phyloP scores from a whole-genome alignment of 192 early-diverging fungal species.

The Obelidium mucronatum region DNA sequence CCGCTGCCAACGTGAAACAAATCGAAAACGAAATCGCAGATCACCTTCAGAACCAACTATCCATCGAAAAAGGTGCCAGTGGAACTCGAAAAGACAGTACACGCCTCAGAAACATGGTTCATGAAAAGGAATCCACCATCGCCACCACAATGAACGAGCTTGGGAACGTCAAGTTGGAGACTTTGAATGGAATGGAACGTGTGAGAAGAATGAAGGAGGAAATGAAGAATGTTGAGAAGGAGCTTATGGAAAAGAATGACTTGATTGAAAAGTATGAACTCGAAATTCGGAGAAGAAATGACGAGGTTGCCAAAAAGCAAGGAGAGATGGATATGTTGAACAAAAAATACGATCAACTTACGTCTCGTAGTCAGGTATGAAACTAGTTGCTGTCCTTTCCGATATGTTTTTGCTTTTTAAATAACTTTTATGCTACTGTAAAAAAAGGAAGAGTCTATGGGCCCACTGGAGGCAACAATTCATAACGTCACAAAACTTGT shows the following conservation, averaged over 20 bases:
- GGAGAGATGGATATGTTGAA: constrained; percentile 68
- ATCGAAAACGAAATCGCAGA: constrained; percentile 62
- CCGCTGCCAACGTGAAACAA: constrained; percentile 39
- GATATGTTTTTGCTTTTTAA: neutral
- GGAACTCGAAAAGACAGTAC: constrained; percentile 51
- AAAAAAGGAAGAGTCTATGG: constrained; percentile 58
- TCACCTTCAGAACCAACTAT: constrained; percentile 59
- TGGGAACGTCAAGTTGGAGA: constrained; percentile 53
- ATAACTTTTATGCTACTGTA: neutral
- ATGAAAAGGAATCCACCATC: constrained; percentile 64
- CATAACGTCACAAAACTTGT: constrained; percentile 65
- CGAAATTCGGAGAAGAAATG: constrained; percentile 64
- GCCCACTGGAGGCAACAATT: constrained; percentile 69
- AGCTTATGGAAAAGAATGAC: constrained; percentile 56
- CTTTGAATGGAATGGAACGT: constrained; percentile 39
- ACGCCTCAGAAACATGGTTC: constrained; percentile 55
- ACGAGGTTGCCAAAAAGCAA: constrained; percentile 66
- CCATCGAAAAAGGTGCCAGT: constrained; percentile 59
- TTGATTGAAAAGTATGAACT: constrained; percentile 69
- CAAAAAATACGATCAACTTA: constrained; percentile 65
- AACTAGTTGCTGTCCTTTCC: constrained; percentile 7
- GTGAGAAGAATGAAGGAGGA: constrained; percentile 50
- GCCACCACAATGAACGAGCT: constrained; percentile 63
- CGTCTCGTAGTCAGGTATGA: constrained; percentile 51
- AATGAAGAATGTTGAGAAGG: constrained; percentile 47